A percentile compares a stretch with the other conserved stretches of the same genome.
These are phyloP conservation scores for Cyberlindnera mississippiensis DNA, from an alignment of 805 yeast species.

Conservation along the genomic window DNA sequence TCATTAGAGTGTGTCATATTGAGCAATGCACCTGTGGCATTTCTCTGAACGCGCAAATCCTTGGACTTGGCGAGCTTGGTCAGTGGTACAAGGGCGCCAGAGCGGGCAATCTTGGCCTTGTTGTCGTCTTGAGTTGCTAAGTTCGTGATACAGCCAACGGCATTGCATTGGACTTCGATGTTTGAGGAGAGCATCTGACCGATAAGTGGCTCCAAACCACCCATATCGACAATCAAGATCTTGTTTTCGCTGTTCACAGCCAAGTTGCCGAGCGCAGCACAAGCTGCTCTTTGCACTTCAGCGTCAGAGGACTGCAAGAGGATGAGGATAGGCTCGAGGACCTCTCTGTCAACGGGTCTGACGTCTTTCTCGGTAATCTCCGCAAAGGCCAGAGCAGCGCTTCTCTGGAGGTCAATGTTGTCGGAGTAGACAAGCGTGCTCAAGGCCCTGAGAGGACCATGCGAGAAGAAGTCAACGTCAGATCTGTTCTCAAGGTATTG, in stretches of 20 bases:
- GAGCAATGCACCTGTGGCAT: conserved; percentile 95
- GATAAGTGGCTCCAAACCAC: conserved; percentile 93
- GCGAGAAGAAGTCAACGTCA: conserved; percentile 89
- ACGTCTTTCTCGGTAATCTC: conserved; percentile 97
- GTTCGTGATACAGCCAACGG: conserved; percentile 98
- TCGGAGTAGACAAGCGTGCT: conserved; percentile 93
- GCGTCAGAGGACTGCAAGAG: conserved; percentile 82
- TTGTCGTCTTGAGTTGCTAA: conserved; percentile 97
- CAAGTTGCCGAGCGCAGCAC: conserved; percentile 97
- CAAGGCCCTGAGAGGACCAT: conserved; percentile 76
- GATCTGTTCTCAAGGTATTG: conserved; percentile 85
- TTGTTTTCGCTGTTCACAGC: conserved; percentile 97
- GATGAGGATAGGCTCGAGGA: conserved; percentile 87
- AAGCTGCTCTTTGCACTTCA: conserved; percentile 97
- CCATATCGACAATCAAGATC: conserved; percentile 92
- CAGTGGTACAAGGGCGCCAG: conserved; percentile 93
- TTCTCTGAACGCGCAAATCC: conserved; percentile 95
- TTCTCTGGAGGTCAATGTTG: conserved; percentile 89
- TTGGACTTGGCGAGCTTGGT: conserved; percentile 92
- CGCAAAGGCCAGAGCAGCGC: conserved; percentile 97
- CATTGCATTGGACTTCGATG: conserved; percentile 98
- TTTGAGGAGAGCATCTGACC: conserved; percentile 97
- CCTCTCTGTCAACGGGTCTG: conserved; percentile 84
- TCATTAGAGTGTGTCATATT: conserved; percentile 98
- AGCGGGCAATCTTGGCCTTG: conserved; percentile 90